These are phyloP conservation scores for Nowakowskiella sp. DNA, from an alignment of 192 early-diverging fungal species.

Conservation along the genomic window DNA sequence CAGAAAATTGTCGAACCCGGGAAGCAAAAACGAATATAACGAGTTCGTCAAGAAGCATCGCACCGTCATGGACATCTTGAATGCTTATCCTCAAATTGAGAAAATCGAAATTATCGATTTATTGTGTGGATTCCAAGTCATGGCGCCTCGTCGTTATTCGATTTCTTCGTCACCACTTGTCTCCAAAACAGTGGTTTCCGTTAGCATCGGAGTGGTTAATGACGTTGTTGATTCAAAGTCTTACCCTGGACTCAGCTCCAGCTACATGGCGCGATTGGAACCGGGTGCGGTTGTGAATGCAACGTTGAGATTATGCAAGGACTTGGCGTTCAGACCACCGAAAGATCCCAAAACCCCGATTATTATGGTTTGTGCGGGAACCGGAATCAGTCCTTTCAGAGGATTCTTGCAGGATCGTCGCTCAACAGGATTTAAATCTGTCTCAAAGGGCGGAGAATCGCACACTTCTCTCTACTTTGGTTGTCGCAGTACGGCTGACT, in stretches of 20 bases:
- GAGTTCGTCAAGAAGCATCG: conserved; percentile 33
- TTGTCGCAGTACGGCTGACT: neutral
- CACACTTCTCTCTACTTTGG: conserved; percentile 8
- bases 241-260: conserved; percentile 16
- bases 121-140: conserved; percentile 23
- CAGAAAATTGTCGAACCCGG: conserved; percentile 20
- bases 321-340: conserved; percentile 7
- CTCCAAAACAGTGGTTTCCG: conserved; percentile 1
- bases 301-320: neutral
- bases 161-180: conserved; percentile 17
- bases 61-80: conserved; percentile 41
- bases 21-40: conserved; percentile 21
- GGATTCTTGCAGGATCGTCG: conserved; percentile 3
- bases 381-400: conserved; percentile 6
- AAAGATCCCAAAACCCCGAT: neutral
- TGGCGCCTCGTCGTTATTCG: conserved; percentile 25
- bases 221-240: too few relatives aligned
- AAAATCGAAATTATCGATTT: conserved; percentile 34
- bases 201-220: conserved; percentile 13
- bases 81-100: conserved; percentile 22
- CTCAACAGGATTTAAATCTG: neutral
- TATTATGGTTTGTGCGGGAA: conserved; percentile 9
- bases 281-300: neutral
- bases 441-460: too few relatives aligned
- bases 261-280: conserved; percentile 5